Evolutionary conservation across 2,329 filamentous ascomycete genomes (phyloP).

Genomic region (Neopestalotiopsis rosae): DNA sequence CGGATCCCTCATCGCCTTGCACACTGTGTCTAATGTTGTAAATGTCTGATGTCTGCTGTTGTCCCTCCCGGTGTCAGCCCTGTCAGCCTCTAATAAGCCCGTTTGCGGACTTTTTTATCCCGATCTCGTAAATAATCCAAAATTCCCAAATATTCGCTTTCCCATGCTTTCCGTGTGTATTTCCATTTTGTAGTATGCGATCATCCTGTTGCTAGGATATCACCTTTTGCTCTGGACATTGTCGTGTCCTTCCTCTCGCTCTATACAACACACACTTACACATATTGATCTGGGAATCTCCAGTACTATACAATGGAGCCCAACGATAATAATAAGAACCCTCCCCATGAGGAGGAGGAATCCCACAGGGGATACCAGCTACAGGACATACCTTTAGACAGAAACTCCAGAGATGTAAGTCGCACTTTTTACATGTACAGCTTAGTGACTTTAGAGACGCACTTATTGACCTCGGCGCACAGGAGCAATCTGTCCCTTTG

Average conservation of each 20-base stretch:
- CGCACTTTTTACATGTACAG: not conserved
- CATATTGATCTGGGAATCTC: not conserved
- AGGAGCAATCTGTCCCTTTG: not conserved
- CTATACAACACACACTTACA: not conserved
- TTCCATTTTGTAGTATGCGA: not conserved
- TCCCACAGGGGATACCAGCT: not conserved
- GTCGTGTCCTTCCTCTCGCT: not conserved
- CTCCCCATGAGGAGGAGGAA: not conserved
- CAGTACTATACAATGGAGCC: not conserved
- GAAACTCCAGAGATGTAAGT: not conserved
- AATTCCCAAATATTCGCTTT: not conserved
- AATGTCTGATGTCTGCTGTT: not conserved
- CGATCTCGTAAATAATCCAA: not conserved
- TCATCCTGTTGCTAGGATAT: not conserved
- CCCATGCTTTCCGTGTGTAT: not conserved
- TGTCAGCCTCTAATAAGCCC: not conserved
- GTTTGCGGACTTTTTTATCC: not conserved
- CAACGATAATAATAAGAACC: not conserved
- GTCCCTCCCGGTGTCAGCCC: not conserved
- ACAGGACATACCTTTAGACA: not conserved
- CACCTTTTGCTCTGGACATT: not conserved
- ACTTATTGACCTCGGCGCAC: not conserved
- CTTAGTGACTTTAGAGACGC: not conserved
- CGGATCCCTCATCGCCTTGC: not conserved
- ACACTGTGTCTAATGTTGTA: not conserved